Conservation (phyloP, 441 rosid species). For the Brassica balearica region DNA sequence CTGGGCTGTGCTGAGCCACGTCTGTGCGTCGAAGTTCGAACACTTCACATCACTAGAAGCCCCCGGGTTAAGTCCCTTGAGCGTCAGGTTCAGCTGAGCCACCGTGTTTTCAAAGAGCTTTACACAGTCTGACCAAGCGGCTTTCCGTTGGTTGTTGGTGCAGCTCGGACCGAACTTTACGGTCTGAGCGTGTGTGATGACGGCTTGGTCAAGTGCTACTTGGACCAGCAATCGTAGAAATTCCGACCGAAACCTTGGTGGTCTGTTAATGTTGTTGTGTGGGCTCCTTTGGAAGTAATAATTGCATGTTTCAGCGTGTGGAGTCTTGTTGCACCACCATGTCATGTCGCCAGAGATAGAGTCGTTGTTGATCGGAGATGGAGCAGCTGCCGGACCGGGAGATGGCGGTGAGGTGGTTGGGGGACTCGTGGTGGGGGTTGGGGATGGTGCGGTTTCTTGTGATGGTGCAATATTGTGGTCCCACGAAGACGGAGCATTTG, state of each 20-base stretch:
- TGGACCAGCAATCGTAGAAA: slow-evolving; percentile 57
- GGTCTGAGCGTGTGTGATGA: slow-evolving; percentile 45
- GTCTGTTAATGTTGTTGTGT: slow-evolving; percentile 23
- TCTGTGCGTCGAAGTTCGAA: slow-evolving; percentile 61
- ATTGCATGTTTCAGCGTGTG: slow-evolving; percentile 71
- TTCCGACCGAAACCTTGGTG: slow-evolving; percentile 54
- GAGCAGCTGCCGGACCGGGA: slow-evolving; percentile 4
- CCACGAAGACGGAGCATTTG: slow-evolving; percentile 35
- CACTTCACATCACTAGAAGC: slow-evolving; percentile 37
- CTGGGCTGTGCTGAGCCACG: slow-evolving; percentile 89
- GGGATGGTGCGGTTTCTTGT: slow-evolving; percentile 24
- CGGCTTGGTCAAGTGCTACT: slow-evolving; percentile 60
- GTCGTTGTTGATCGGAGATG: slow-evolving; percentile 18
- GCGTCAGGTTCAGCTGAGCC: slow-evolving; percentile 62
- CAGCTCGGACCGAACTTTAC: slow-evolving; percentile 48
- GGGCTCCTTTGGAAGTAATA: slow-evolving; percentile 49
- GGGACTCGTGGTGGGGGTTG: slow-evolving; percentile 15
- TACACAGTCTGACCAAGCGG: slow-evolving; percentile 88
- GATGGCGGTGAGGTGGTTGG: slow-evolving; percentile 13
- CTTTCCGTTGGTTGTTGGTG: slow-evolving; percentile 54
- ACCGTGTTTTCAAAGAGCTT: slow-evolving; percentile 63
- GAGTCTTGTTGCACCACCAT: slow-evolving; percentile 84
- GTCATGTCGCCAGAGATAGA: slow-evolving; percentile 47
- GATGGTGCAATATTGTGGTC: slow-evolving; percentile 25
- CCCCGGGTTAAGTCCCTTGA: slow-evolving; percentile 41